Conservation (phyloP, 78 protist species). For the Neovahlkampfia damariscottae region DNA sequence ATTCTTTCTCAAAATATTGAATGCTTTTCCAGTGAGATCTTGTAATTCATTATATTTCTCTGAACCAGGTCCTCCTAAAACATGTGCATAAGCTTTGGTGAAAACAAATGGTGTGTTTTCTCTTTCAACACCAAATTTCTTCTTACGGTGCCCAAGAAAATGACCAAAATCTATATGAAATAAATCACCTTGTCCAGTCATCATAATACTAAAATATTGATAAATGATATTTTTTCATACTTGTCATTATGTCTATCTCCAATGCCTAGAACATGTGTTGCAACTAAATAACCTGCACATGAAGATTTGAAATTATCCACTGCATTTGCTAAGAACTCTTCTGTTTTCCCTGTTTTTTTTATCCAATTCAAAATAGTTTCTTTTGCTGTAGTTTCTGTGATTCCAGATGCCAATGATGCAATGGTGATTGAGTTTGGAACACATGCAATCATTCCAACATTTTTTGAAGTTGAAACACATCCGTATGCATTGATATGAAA, state of each 20-base stretch:
- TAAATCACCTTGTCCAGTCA: constrained; percentile 58
- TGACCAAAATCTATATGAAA: constrained; percentile 96
- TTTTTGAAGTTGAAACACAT: constrained; percentile 55
- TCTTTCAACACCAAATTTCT: constrained; percentile 68
- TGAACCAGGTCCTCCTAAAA: constrained; percentile 49
- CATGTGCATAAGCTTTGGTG: constrained; percentile 53
- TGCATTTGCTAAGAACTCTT: background rate
- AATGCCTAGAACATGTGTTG: constrained; percentile 85
- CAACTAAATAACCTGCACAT: constrained; percentile 82
- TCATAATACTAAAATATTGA: too few species aligned
- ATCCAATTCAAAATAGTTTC: constrained; percentile 45
- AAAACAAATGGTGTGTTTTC: constrained; percentile 92
- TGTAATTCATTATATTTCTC: constrained; percentile 33
- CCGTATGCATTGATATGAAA: constrained; percentile 56
- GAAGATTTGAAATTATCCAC: constrained; percentile 51
- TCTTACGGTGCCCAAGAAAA: constrained; percentile 77
- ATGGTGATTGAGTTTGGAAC: constrained; percentile 67
- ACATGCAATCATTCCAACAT: constrained; percentile 75
- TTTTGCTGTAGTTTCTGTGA: too few species aligned
- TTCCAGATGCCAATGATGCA: too few species aligned
- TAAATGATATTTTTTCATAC: too few species aligned
- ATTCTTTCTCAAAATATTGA: constrained; percentile 50
- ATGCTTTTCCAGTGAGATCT: constrained; percentile 63
- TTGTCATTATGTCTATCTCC: constrained; percentile 6
- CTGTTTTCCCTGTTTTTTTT: background rate